phyloP scores from a whole-genome alignment of 2,329 filamentous ascomycete species.

The Venturia pyrina region DNA sequence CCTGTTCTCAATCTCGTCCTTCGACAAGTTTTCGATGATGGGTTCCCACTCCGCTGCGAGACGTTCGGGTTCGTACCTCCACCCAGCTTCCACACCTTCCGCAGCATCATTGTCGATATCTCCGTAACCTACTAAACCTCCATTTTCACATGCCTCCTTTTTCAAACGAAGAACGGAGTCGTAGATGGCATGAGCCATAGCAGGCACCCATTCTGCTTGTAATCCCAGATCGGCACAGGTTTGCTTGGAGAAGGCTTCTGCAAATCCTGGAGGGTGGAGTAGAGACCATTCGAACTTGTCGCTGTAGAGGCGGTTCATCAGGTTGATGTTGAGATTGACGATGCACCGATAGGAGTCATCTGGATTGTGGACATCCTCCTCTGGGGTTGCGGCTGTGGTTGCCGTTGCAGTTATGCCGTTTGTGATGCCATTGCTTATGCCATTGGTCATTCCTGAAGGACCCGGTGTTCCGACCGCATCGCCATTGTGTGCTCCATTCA shows the following conservation, averaged over 20 bases:
- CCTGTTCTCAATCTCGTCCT: conserved; percentile 95
- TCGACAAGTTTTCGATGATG: conserved; percentile 54
- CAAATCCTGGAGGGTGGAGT: conserved; percentile 80
- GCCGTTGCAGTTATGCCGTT: conserved; percentile 35
- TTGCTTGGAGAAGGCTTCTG: conserved; percentile 82
- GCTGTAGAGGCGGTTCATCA: conserved; percentile 83
- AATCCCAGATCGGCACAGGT: conserved; percentile 90
- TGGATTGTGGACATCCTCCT: conserved; percentile 69
- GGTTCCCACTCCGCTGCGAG: conserved; percentile 51
- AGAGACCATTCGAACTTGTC: conserved; percentile 98
- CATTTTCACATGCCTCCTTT: conserved; percentile 92
- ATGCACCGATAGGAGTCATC: conserved; percentile 94
- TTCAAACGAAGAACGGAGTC: conserved; percentile 86
- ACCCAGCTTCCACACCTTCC: conserved; percentile 73
- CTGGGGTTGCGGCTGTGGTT: conserved; percentile 51
- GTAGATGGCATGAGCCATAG: conserved; percentile 93
- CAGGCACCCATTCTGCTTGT: conserved; percentile 84
- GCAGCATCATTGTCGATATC: conserved; percentile 87
- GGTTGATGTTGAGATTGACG: conserved; percentile 80
- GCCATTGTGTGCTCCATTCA: conserved; percentile 18
- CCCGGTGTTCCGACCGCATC: background rate
- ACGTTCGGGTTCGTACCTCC: conserved; percentile 90
- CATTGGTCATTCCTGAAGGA: background rate
- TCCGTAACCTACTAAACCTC: conserved; percentile 65
- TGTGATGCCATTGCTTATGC: background rate